Conservation (phyloP, 225 moss, liverwort and hornwort species). For the Anthoceros angustus region DNA sequence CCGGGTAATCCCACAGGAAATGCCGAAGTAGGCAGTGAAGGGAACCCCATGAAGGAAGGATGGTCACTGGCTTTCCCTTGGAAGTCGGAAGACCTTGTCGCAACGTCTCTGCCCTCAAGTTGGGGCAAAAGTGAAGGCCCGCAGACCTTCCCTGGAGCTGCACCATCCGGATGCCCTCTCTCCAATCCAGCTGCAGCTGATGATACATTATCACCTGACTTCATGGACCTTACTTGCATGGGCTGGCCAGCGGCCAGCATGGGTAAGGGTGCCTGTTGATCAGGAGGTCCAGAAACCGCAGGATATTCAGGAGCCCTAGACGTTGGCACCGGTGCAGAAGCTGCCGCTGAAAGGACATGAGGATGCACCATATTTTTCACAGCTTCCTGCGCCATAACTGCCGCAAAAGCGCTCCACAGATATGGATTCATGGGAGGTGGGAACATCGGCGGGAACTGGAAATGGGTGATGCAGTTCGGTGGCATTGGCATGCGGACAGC, state of each 20-base stretch:
- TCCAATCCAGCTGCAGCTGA: background rate
- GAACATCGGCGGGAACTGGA: background rate
- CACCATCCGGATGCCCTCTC: background rate
- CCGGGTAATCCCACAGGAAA: background rate
- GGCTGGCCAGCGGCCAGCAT: background rate
- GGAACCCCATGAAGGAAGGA: background rate
- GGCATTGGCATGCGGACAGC: background rate
- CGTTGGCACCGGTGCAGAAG: background rate
- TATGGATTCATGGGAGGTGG: background rate
- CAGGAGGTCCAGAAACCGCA: background rate
- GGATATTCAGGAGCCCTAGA: background rate
- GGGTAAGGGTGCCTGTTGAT: background rate
- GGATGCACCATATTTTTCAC: slow-evolving; percentile 3
- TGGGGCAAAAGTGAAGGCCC: background rate
- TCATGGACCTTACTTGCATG: background rate
- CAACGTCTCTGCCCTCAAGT: background rate
- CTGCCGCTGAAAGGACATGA: background rate
- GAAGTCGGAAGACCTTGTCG: background rate
- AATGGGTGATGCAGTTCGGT: background rate
- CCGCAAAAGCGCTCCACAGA: background rate
- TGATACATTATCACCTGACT: background rate
- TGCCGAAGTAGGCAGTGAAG: background rate
- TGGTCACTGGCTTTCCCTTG: background rate
- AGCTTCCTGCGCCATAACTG: slow-evolving; percentile 1
- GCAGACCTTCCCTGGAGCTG: background rate